These are phyloP conservation scores for Nakazawaea ishiwadae DNA, from an alignment of 805 yeast species.

Conservation along the genomic window DNA sequence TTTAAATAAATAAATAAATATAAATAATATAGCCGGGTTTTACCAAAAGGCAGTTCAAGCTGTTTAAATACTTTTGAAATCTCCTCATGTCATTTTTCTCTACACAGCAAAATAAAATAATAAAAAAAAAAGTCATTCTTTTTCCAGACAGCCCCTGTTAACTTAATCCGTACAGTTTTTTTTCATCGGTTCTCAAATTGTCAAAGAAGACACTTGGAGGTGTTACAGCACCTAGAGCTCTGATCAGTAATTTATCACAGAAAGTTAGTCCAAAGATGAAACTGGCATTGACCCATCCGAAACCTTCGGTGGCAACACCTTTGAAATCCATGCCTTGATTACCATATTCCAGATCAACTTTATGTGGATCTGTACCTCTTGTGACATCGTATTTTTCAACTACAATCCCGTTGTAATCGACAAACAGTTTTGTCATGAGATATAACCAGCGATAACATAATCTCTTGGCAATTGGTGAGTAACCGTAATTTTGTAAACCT, in stretches of 20 bases:
- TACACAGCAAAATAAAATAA: too few relatives aligned
- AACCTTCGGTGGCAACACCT: slow-evolving; percentile 94
- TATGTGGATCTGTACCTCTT: slow-evolving; percentile 76
- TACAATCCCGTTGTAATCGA: slow-evolving; percentile 88
- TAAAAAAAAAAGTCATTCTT: too few relatives aligned
- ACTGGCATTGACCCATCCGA: slow-evolving; percentile 97
- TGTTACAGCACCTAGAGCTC: slow-evolving; percentile 77
- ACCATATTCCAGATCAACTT: slow-evolving; percentile 94
- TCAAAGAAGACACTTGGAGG: slow-evolving; percentile 62
- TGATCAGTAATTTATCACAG: slow-evolving; percentile 58
- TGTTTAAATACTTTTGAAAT: too few relatives aligned
- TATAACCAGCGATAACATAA: slow-evolving; percentile 85
- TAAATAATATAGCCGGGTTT: not conserved
- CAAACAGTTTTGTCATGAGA: slow-evolving; percentile 85
- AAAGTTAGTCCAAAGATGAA: slow-evolving; percentile 68
- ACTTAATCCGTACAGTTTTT: slow-evolving; percentile 27
- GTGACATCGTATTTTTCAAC: slow-evolving; percentile 95
- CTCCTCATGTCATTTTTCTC: too few relatives aligned
- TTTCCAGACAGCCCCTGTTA: too few relatives aligned
- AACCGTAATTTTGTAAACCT: slow-evolving; percentile 75
- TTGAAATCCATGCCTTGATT: slow-evolving; percentile 91
- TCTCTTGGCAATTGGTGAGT: slow-evolving; percentile 56
- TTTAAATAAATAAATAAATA: not conserved
- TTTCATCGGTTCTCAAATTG: slow-evolving; percentile 39
- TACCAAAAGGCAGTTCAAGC: too few relatives aligned